These are phyloP conservation scores for Linaria vulgaris DNA, from an alignment of 257 asterid genomes.

Conservation along the genomic window DNA sequence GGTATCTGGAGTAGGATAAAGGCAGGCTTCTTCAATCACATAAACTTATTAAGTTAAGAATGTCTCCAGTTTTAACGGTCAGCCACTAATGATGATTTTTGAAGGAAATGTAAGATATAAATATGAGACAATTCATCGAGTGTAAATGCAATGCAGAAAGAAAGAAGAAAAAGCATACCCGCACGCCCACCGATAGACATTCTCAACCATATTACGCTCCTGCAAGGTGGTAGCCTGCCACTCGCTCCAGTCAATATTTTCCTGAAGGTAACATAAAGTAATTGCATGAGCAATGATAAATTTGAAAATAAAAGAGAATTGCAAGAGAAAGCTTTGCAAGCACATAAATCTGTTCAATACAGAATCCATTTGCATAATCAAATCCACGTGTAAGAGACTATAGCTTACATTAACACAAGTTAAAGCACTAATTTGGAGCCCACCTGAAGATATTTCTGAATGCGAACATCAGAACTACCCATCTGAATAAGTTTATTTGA, in stretches of 20 bases:
- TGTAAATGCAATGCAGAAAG: slow-evolving; percentile 1
- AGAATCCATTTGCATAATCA: slow-evolving; percentile 4
- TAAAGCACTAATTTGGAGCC: slow-evolving; percentile 20
- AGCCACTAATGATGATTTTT: background rate
- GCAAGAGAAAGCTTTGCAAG: slow-evolving; percentile 1
- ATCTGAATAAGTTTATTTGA: slow-evolving; percentile 75
- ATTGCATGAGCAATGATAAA: slow-evolving; percentile 15
- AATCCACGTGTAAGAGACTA: slow-evolving; percentile 1
- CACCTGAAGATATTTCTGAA: slow-evolving; percentile 77
- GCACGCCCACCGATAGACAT: slow-evolving; percentile 87
- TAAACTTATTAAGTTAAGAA: background rate
- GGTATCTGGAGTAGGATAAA: background rate
- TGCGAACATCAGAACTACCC: slow-evolving; percentile 48
- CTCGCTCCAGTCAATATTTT: slow-evolving; percentile 67
- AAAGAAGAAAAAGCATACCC: slow-evolving; percentile 58
- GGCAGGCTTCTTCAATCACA: background rate
- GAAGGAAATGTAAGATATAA: background rate
- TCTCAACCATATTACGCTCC: slow-evolving; percentile 73
- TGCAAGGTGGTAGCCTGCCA: slow-evolving; percentile 74
- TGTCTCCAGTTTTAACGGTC: slow-evolving; percentile 10
- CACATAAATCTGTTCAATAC: slow-evolving; percentile 2
- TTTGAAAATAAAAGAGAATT: slow-evolving; percentile 9
- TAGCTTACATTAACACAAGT: slow-evolving; percentile 6
- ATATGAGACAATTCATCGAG: background rate
- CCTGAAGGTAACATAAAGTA: slow-evolving; percentile 45